Evolutionary conservation across 108 stramenopile species (phyloP).

Genomic region (Schizochytrium sp.): DNA sequence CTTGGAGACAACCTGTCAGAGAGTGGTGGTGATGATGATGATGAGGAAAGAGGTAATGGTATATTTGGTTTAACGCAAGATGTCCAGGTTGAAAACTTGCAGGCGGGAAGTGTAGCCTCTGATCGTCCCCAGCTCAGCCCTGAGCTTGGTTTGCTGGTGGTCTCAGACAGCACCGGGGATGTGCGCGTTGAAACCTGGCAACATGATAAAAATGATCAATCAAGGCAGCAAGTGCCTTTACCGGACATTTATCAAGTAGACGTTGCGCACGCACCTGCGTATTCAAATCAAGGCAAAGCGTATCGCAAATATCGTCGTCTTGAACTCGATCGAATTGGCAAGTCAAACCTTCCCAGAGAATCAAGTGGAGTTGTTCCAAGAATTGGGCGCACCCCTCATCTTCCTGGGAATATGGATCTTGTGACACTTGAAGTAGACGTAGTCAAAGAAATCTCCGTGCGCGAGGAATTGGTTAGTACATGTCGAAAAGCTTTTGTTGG

Average conservation of each 20-base stretch:
- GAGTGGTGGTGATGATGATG: too few species aligned
- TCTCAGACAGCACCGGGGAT: background rate
- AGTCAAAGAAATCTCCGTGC: constrained; percentile 27
- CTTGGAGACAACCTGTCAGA: too few species aligned
- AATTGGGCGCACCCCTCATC: constrained; percentile 9
- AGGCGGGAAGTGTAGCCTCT: background rate
- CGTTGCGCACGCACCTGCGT: background rate
- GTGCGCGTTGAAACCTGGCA: background rate
- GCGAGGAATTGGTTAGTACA: background rate
- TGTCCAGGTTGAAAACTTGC: too few species aligned
- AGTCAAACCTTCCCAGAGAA: background rate
- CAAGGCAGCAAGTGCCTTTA: background rate
- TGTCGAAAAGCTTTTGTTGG: background rate
- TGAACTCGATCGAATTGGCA: background rate
- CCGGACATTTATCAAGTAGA: background rate
- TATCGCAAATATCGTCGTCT: constrained; percentile 28
- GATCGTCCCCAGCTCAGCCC: background rate
- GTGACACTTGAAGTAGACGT: background rate
- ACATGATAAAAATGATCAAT: background rate
- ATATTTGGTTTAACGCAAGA: too few species aligned
- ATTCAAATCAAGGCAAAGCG: background rate
- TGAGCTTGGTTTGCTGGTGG: background rate
- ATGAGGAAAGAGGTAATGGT: too few species aligned
- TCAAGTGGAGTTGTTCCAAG: background rate
- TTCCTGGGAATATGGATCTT: background rate